Conservation (phyloP, 108 stramenopile genomes). For the Discostella pseudostelligera region DNA sequence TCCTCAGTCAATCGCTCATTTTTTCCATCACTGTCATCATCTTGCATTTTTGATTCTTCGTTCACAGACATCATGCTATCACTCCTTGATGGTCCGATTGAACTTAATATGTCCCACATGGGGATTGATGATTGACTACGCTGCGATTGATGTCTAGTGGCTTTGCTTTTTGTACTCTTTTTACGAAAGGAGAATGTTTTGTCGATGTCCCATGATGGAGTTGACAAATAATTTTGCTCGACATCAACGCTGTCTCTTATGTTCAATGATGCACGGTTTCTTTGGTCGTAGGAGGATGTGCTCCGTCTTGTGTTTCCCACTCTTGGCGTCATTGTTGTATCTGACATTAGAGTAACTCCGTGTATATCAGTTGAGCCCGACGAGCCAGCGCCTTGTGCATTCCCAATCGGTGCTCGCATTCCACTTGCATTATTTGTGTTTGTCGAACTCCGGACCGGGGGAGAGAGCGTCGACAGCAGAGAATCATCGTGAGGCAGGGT, state of each 20-base stretch:
- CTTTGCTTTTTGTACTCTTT: background rate
- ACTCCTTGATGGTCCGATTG: conserved; percentile 1
- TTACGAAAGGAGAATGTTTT: conserved; percentile 12
- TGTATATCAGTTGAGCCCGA: background rate
- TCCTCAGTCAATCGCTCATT: conserved; percentile 25
- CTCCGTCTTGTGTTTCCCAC: no score
- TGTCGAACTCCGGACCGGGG: no score
- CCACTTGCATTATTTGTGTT: no score
- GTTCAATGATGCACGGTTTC: background rate
- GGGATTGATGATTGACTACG: conserved; percentile 6
- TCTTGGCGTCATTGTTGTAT: no score
- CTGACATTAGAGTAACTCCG: no score
- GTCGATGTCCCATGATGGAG: conserved; percentile 13
- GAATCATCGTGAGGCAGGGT: conserved; percentile 2
- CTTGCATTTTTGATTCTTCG: background rate
- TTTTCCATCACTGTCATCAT: conserved; percentile 9
- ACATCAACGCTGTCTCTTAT: background rate
- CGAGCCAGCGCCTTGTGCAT: no score
- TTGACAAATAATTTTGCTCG: conserved; percentile 5
- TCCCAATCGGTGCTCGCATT: no score
- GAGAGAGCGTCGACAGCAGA: no score
- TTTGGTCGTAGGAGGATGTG: background rate
- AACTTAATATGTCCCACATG: conserved; percentile 1
- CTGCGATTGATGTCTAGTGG: background rate
- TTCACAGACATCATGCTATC: conserved; percentile 1